A percentile compares a stretch with the other conserved stretches of the same genome.
Conservation (phyloP, 331 rosid species). For the Pyrus hybrid region DNA sequence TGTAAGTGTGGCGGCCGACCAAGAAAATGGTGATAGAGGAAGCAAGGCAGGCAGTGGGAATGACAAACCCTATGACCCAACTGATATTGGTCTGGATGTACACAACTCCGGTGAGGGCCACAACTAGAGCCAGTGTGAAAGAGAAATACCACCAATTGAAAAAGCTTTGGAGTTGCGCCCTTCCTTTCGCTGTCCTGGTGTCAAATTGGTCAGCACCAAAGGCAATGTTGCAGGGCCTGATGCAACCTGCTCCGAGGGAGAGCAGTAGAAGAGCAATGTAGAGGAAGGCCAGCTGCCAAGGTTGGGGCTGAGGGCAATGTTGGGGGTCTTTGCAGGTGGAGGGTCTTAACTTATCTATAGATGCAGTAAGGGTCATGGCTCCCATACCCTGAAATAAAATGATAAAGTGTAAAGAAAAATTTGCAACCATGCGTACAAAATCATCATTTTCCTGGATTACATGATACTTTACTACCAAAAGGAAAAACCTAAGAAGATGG, state of each 20-base stretch:
- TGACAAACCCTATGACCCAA: constrained; percentile 61
- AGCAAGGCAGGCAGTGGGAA: constrained; percentile 56
- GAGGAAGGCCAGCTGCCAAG: constrained; percentile 59
- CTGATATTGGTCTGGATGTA: constrained; percentile 68
- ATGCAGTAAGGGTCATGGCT: constrained; percentile 57
- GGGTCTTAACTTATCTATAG: constrained; percentile 46
- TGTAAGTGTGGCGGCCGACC: constrained; percentile 48
- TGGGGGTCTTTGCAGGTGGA: constrained; percentile 24
- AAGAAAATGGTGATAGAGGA: constrained; percentile 54
- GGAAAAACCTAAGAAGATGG: neutral
- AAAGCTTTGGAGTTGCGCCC: constrained; percentile 57
- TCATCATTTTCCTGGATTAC: neutral
- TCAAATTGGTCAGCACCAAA: constrained; percentile 93
- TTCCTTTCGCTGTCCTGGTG: constrained; percentile 54
- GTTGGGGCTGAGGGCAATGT: constrained; percentile 36
- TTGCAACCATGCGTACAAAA: neutral
- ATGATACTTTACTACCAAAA: too few species aligned
- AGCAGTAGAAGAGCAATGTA: constrained; percentile 46
- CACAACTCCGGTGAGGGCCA: constrained; percentile 66
- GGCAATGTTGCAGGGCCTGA: constrained; percentile 84
- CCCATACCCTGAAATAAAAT: constrained; percentile 54
- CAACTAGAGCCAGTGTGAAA: constrained; percentile 56
- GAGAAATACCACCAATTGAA: constrained; percentile 89
- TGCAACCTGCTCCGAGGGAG: constrained; percentile 76
- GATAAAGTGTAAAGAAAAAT: constrained; percentile 1